A percentile compares a stretch with the other conserved stretches of the same genome.
Conservation (phyloP, 805 yeast genomes). For the Dipodascus geniculatus region DNA sequence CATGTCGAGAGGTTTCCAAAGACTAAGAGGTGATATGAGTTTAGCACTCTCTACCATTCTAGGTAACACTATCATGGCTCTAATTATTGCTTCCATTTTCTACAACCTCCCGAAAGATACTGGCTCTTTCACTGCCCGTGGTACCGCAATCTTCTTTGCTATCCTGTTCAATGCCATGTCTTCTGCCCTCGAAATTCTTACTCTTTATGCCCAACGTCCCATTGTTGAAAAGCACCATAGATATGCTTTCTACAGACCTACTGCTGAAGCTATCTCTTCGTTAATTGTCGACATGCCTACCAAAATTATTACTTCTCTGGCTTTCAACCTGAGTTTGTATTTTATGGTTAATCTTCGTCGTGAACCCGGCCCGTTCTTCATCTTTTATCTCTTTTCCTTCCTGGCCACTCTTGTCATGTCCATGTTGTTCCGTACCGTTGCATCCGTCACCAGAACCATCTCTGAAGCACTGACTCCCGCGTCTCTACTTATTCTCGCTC, state of each 20-base stretch:
- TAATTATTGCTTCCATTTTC: slow-evolving; percentile 53
- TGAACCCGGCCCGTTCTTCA: slow-evolving; percentile 44
- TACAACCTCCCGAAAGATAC: slow-evolving; percentile 41
- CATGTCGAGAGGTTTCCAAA: slow-evolving; percentile 41
- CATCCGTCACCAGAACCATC: slow-evolving; percentile 37
- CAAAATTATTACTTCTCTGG: slow-evolving; percentile 35
- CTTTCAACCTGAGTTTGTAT: slow-evolving; percentile 39
- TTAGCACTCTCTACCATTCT: slow-evolving; percentile 34
- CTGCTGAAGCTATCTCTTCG: slow-evolving; percentile 59
- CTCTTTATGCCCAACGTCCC: slow-evolving; percentile 40
- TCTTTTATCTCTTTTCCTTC: slow-evolving; percentile 34
- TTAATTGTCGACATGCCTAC: slow-evolving; percentile 52
- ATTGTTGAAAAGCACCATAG: slow-evolving; percentile 60
- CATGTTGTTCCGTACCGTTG: slow-evolving; percentile 41
- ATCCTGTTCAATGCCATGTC: slow-evolving; percentile 51
- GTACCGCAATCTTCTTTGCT: slow-evolving; percentile 51
- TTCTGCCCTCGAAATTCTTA: slow-evolving; percentile 43
- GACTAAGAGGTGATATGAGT: slow-evolving; percentile 44
- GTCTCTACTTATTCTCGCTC: slow-evolving; percentile 39
- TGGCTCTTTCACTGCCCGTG: slow-evolving; percentile 48
- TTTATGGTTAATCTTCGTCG: slow-evolving; percentile 44
- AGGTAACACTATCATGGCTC: slow-evolving; percentile 44
- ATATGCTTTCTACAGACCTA: slow-evolving; percentile 61
- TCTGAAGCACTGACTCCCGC: slow-evolving; percentile 49
- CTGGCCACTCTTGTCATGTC: slow-evolving; percentile 37